Evolutionary conservation across 2,329 filamentous ascomycete species (phyloP), one percentile per base, ranked within the genome.

Genomic region (Fusarium azukiicola): DNA sequence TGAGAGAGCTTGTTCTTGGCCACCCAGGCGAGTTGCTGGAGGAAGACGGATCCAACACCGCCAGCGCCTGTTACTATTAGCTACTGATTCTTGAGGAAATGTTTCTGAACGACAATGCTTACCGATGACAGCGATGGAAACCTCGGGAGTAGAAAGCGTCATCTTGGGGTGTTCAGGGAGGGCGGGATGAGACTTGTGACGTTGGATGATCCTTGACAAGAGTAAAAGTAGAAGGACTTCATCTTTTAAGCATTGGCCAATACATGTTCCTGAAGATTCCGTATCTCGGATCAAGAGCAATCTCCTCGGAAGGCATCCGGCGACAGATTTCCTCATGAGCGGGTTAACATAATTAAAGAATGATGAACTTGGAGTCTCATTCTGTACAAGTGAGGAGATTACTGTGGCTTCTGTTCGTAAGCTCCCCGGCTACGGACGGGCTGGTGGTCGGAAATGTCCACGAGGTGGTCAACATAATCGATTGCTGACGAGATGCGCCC

Each of bases 31-130:
- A 99, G 94, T 88, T 99, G 98, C 81, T 92, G 91, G 78, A 99
- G 93, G 91, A 99, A 99, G 89, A 94, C 94, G 88, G 97, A 97
- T 84, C 98, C 98, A 77, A 99, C 98, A 79, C 97, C 97, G 82
- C 98, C 98, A 82, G 96, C 96, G 84, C 98, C 97, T 98, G 84
- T 79, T 82, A n/a, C 70, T 71, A 67, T 84, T 76, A 82, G 75
- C 47, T 38, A 40, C 58, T 54, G 49, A 54, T 21, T 2, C 5
- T 23, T 6, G 61, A 12, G 50, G 40, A 27, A 14, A 27, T 52
- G 14, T 16, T 23, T 16, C 6, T 17, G 8, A 32, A 2, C n/a
- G 49, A 42, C 40, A 44, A 27, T 71, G 75, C 58, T 78, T 87
- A 91, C 90, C 90, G 77, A 92, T 92, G 47, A 93, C 86, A 81